phyloP scores from a whole-genome alignment of 2,329 filamentous ascomycete species.

The Diaporthe sp. region DNA sequence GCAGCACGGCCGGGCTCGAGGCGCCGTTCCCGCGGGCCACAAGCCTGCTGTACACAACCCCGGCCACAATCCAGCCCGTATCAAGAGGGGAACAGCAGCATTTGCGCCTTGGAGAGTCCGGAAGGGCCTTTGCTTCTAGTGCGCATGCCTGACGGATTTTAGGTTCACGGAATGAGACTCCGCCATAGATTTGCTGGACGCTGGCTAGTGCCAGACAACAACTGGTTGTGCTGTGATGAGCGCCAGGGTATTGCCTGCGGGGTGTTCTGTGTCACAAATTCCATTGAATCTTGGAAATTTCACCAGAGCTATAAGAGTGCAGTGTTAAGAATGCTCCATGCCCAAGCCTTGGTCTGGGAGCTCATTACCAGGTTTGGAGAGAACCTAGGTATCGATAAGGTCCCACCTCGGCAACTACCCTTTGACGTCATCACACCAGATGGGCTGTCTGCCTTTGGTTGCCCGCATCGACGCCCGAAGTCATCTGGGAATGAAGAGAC shows the following conservation, averaged over 20 bases:
- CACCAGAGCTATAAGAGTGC: constrained; percentile 3
- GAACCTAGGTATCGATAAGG: constrained; percentile 13
- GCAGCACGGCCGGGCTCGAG: not conserved
- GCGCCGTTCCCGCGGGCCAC: not conserved
- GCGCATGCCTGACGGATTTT: not conserved
- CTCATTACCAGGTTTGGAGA: constrained; percentile 6
- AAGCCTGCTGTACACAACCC: not conserved
- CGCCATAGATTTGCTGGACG: too few species aligned
- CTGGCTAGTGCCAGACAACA: not conserved
- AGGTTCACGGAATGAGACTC: not conserved
- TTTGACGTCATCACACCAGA: constrained; percentile 12
- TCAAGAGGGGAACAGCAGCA: not conserved
- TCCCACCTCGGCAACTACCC: constrained; percentile 26
- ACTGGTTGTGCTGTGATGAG: not conserved
- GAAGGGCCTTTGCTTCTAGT: not conserved
- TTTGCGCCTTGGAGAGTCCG: not conserved
- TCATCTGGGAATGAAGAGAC: not conserved
- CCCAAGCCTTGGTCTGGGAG: not conserved
- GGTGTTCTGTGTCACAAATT: not conserved
- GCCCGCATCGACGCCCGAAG: too few species aligned
- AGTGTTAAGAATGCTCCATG: not conserved
- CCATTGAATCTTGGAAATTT: not conserved
- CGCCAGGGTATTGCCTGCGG: not conserved
- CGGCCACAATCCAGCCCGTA: not conserved
- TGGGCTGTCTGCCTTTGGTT: not conserved